Evolutionary conservation across 345 rosid species (phyloP), one percentile per base, ranked within the genome.

Genomic region (Hirschfeldia incana): DNA sequence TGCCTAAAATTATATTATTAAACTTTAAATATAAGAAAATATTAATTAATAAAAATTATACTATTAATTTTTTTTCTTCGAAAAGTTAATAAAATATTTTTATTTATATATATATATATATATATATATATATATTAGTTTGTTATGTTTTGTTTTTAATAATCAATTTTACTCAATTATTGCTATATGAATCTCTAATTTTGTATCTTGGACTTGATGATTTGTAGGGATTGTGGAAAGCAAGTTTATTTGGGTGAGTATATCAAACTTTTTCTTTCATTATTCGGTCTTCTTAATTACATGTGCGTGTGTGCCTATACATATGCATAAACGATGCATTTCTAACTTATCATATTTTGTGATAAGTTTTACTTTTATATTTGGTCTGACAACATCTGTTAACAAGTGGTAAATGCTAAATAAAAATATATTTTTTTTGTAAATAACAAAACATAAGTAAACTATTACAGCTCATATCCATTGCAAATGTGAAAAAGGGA

Each of bases 221-320:
- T 11, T 26, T 80, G 79, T 91, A 94, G 98, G 98, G 98, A 94
- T 81, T 90, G 97, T 78, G 97, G 98, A 76, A 94, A 92, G 84
- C 98, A 94, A 84, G 97, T 94, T 7, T 94, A 94, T 87, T 80
- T 94, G 77, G 98, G 98, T 94, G 85, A 76, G 96, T 65, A 46
- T n/a, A 61, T 29, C 16, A 61, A 60, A 28, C 34, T 3, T 11
- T 64, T 27, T 64, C 7, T 29, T 29, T 12, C 6, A 69, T 67
- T 69, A 73, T 28, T 67, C 33, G 65, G 32, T 63, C 11, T 6
- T 66, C 4, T 59, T 53, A 0, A 6, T 57, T 89, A 78, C 62
- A 76, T 70, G 68, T 29, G 67, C 65, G 68, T 29, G 67, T 63
- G 6, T 65, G 36, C 34, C 68, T 27, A 33, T 74, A 16, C 65